Evolutionary conservation across 2,329 filamentous ascomycete genomes (phyloP), one percentile per base, ranked within the genome.

Genomic region (Diaporthe aspalathi): DNA sequence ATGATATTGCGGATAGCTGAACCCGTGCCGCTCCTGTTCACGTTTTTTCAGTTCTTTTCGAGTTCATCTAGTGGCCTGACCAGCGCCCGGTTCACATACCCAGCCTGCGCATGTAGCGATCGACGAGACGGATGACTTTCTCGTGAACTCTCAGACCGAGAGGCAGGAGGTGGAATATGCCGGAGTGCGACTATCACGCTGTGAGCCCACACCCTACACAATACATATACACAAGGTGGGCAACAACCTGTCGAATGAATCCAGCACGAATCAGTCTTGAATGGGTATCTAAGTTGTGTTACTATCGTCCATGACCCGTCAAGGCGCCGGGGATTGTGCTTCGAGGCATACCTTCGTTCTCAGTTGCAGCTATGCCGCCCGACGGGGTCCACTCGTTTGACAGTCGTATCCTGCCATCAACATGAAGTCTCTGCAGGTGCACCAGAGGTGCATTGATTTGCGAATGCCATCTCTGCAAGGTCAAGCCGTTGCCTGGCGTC

Each of bases 131-230:
- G 78, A 98, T 94, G 38, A 98, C 84, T 80, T 98, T 99, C 66
- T 94, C 89, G 77, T 97, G 94, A 0, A 98, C 94, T 35, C 94
- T 89, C 38, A 94, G 86, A 0, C 96, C 96, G 0, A 99, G 83
- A 0, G 96, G 96, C 1, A 99, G 86, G 78, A 97, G 87, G 78
- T 99, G 96, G 77, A 98, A 99, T 45, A 98, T 90, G 35, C 96
- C 96, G 9, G 95, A 90, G 79, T 97, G 93, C 24, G 94, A 91
- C 90, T 94, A 75, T n/a, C 20, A 20, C 8, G 56, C 3, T 11
- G 35, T 74, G n/a, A 74, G 70, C 40, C 43, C 35, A 14, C 49
- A 12, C 20, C 40, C 65, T 24, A 60, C 38, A 52, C 29, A 22
- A 2, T 8, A 43, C 17, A 2, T 8, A 43, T 20, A 2, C 11